Base-by-base conservation (phyloP, 2,329 filamentous ascomycete species). In the Phoma sp. region DNA sequence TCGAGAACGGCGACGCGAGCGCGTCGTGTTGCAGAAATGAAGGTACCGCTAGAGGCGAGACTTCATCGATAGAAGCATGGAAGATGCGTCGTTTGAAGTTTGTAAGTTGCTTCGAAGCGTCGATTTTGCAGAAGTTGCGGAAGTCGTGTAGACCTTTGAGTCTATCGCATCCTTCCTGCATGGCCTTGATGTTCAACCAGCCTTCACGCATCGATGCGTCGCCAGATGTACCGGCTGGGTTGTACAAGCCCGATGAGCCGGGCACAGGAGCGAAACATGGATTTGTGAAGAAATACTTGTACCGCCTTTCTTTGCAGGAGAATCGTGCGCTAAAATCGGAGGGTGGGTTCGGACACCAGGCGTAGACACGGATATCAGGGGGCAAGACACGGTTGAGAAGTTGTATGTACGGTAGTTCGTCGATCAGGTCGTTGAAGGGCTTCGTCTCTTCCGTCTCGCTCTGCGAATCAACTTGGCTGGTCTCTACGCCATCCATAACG, bases 251-350 rank as follows among this genome's bases (percentile, higher is more conserved):
- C 33, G 82, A 58, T 18, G 80, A 69, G 1, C 81, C 77, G 0
- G 88, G 86, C 4, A 84, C 80, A 0, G 91, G 91, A 2, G 86
- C 79, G 69, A 91, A 96, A 1, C 89, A 90, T 0, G 95, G 95
- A 71, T 97, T 91, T 0, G 95, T 98, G 79, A 99, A 99, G 80
- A 96, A 98, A 77, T 99, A 99, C 53, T 91, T 87, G 78, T 99
- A 99, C 62, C 90, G 88, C 22, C 95, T 84, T 76, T 97, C 92
- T 58, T 89, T 86, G 76, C 95, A 99, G 48, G 90, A 92, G 81
- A 97, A 97, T 36, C 95, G 87, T 4, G 95, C 95, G 30, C 90
- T 92, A 75, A 99, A 99, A 57, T 85, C 84, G 7, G 83, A 77
- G 0, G 93, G 91, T 13, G 89, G 90, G 27, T 85, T 81, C 0